Base-by-base conservation (phyloP, 2,329 filamentous ascomycete genomes). In the Pseudogymnoascus sp. region DNA sequence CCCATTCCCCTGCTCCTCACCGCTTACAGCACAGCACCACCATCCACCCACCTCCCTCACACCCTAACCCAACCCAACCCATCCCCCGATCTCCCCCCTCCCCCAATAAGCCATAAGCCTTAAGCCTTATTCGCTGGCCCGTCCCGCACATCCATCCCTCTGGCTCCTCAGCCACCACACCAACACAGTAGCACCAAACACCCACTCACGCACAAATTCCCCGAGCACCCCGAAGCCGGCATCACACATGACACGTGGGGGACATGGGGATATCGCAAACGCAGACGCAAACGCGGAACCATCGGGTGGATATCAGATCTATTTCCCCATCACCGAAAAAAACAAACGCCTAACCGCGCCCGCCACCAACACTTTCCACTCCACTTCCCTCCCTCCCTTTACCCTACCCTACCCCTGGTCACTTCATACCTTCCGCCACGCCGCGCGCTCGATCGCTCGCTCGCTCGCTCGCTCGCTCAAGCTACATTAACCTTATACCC, bases 401-500 rank as follows among this genome's bases (percentile, higher is more conserved):
- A 14, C 11, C 41, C 2, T 12, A 19, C 21, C 41, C 41, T 6
- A 11, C 41, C 43, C 43, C 21, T 2, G 1, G 23, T 21, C 12
- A 21, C 29, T 37, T 59, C n/a, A 26, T 31, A 35, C 16, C 37
- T 10, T 16, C n/a, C 21, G 26, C 35, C 35, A 8, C n/a, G 49
- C 31, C 16, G 14, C 49, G 21, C 31, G 14, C 6, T 26, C 55
- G 3, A 8, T 38, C 55, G 31, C 29, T 41, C 11, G 19, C 19
- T 14, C 39, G 39, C 19, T n/a, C n/a, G n/a, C n/a, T n/a, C n/a
- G n/a, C n/a, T n/a, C n/a, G 39, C 41, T 55, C 49, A 55, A 26
- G 49, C 49, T 33, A 61, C 41, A 43, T 52, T 61, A 33, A 61
- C 60, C 60, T 41, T 60, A 79, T 99, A 99, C 71, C 88, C 86